Evolutionary conservation across 2,329 filamentous ascomycete species (phyloP).

Genomic region (Cadophora gregata): DNA sequence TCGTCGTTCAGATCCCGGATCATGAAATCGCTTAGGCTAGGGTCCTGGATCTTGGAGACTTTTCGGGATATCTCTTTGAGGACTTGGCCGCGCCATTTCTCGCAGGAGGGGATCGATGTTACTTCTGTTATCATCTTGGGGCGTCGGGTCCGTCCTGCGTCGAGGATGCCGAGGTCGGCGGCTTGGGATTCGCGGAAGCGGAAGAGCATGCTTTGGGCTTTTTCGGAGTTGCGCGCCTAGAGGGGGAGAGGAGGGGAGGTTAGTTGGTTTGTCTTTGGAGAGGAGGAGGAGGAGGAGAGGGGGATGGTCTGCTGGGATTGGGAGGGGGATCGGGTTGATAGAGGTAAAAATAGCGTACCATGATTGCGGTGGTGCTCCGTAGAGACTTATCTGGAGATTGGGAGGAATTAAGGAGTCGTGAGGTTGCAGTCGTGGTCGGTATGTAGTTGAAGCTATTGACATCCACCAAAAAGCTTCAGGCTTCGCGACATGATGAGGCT

Average conservation of each 20-base stretch:
- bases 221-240: constrained; percentile 95
- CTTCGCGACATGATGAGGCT: constrained; percentile 18
- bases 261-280: constrained; percentile 20
- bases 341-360: constrained; percentile 38
- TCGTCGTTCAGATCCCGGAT: constrained; percentile 98
- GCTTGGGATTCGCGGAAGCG: constrained; percentile 98
- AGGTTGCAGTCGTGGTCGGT: neutral
- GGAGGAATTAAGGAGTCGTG: neutral
- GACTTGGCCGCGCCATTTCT: constrained; percentile 98
- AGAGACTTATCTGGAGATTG: constrained; percentile 2
- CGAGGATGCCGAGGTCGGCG: constrained; percentile 93
- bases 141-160: constrained; percentile 85
- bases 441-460: constrained; percentile 13
- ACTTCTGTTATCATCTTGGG: constrained; percentile 91
- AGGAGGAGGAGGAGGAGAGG: neutral
- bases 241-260: no score
- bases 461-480: constrained; percentile 10
- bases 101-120: constrained; percentile 82
- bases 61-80: constrained; percentile 97
- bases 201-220: constrained; percentile 99
- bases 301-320: neutral
- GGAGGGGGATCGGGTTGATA: neutral
- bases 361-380: constrained; percentile 32
- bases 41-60: constrained; percentile 93
- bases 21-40: constrained; percentile 91